phyloP scores from a whole-genome alignment of 192 early-diverging fungal genomes.

The Coemansia sp. region DNA sequence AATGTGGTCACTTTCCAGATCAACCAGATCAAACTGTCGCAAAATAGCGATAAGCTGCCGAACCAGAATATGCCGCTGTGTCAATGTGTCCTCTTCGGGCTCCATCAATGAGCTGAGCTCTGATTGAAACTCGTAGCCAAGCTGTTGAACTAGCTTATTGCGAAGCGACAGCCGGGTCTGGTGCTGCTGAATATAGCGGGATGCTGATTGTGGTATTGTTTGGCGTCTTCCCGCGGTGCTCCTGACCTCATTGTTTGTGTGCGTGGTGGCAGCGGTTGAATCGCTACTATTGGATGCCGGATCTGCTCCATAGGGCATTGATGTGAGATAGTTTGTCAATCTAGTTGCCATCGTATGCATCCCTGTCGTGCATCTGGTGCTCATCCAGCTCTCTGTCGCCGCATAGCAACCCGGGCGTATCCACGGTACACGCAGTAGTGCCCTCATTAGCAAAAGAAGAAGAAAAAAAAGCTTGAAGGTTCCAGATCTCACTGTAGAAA shows the following conservation, averaged over 20 bases:
- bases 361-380: not conserved
- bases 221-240: too few relatives aligned
- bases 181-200: constrained; percentile 1
- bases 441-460: not conserved
- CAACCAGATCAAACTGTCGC: constrained; percentile 2
- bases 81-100: not conserved
- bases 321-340: constrained; percentile 1
- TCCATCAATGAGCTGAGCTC: constrained; percentile 1
- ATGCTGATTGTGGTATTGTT: not conserved
- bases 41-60: constrained; percentile 25
- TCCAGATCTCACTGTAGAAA: not conserved
- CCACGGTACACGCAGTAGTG: not conserved
- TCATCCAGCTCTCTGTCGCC: not conserved
- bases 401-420: not conserved
- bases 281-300: not conserved
- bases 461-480: too few relatives aligned
- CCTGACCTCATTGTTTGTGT: too few relatives aligned
- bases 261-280: too few relatives aligned
- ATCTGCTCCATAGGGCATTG: not conserved
- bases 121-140: constrained; percentile 10
- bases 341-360: not conserved
- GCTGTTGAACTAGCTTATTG: constrained; percentile 7
- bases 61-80: constrained; percentile 26
- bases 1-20: not conserved
- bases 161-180: constrained; percentile 7